phyloP scores from a whole-genome alignment of 2,329 filamentous ascomycete genomes.

The Albifimbria verrucaria region DNA sequence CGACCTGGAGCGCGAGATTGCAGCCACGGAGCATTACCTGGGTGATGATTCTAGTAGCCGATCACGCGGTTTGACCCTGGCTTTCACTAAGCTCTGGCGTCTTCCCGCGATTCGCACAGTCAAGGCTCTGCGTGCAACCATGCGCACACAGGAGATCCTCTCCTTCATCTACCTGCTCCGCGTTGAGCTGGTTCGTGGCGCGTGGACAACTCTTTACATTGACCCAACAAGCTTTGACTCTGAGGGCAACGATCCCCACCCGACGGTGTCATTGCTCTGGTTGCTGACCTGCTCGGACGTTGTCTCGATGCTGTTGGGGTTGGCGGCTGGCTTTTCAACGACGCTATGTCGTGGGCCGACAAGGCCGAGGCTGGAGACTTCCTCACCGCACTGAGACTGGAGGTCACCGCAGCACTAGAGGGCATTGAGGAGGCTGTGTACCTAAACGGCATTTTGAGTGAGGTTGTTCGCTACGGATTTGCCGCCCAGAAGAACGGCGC shows the following conservation, averaged over 20 bases:
- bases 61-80: constrained; percentile 61
- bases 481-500: constrained; percentile 29
- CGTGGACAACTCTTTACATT: constrained; percentile 72
- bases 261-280: constrained; percentile 66
- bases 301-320: constrained; percentile 74
- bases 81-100: constrained; percentile 66
- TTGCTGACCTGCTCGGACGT: constrained; percentile 68
- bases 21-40: constrained; percentile 65
- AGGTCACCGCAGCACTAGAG: constrained; percentile 69
- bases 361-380: constrained; percentile 59
- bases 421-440: constrained; percentile 67
- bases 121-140: constrained; percentile 58
- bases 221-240: constrained; percentile 50
- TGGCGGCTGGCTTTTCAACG: constrained; percentile 69
- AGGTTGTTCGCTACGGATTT: constrained; percentile 61
- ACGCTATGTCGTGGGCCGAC: constrained; percentile 47
- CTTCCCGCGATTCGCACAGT: constrained; percentile 61
- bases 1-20: constrained; percentile 61
- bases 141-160: constrained; percentile 65
- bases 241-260: constrained; percentile 45
- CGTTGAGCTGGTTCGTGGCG: constrained; percentile 68
- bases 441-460: constrained; percentile 61
- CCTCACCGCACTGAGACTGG: constrained; percentile 61
- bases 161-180: constrained; percentile 71
- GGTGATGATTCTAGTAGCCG: constrained; percentile 61